Evolutionary conservation across 2,329 filamentous ascomycete species (phyloP).

Genomic region (Cercospora beticola): DNA sequence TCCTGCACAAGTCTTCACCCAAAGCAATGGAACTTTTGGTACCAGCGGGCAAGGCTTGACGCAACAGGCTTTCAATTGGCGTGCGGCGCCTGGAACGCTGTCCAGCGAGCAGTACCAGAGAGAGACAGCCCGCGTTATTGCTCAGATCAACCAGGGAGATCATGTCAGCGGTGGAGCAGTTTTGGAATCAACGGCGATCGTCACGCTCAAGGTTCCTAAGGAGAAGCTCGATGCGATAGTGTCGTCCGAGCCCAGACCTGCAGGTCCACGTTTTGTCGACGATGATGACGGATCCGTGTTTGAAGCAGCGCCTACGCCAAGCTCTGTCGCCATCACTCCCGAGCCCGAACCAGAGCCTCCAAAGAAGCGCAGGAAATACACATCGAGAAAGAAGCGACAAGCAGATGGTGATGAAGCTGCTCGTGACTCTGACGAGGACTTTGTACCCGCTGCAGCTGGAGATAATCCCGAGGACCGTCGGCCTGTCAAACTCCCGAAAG

Average conservation of each 20-base stretch:
- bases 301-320: conserved; percentile 4
- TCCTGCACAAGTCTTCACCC: conserved; percentile 15
- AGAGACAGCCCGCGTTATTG: conserved; percentile 6
- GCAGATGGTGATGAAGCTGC: conserved; percentile 5
- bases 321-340: conserved; percentile 3
- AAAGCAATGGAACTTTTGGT: conserved; percentile 18
- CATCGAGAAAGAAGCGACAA: conserved; percentile 14
- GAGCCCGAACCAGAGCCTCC: conserved; percentile 7
- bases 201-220: conserved; percentile 18
- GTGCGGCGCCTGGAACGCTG: conserved; percentile 1
- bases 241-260: conserved; percentile 6
- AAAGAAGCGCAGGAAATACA: conserved; percentile 13
- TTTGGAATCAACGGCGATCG: not conserved
- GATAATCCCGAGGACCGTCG: not conserved
- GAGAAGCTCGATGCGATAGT: conserved; percentile 15
- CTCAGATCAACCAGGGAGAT: not conserved
- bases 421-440: conserved; percentile 16
- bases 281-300: conserved; percentile 2
- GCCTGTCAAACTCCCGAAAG: not conserved
- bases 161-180: not conserved
- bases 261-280: not conserved
- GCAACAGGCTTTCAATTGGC: conserved; percentile 1
- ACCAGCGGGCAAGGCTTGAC: conserved; percentile 8
- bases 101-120: conserved; percentile 8
- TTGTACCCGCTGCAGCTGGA: conserved; percentile 10